Evolutionary conservation across 345 rosid genomes (phyloP).

Genomic region (Rubroshorea leprosula): DNA sequence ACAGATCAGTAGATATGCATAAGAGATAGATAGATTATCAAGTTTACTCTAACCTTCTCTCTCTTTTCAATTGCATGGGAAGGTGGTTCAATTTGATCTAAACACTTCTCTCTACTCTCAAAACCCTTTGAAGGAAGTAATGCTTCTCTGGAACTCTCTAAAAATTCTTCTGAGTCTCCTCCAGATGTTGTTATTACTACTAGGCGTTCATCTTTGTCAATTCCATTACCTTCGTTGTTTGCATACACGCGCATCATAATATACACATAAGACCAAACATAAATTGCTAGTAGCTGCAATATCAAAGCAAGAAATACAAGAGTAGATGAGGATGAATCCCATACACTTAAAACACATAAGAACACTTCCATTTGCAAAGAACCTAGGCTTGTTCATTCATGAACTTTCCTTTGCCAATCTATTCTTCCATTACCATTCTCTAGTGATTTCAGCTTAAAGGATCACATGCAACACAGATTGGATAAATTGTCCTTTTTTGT

Average conservation of each 20-base stretch:
- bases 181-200: not conserved
- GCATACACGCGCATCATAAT: constrained; percentile 22
- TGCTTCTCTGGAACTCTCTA: constrained; percentile 13
- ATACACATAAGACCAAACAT: constrained; percentile 39
- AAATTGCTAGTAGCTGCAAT: constrained; percentile 30
- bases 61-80: constrained; percentile 2
- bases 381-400: too few relatives aligned
- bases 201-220: not conserved
- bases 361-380: too few relatives aligned
- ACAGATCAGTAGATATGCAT: too few relatives aligned
- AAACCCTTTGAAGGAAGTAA: constrained; percentile 13
- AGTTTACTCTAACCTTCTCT: constrained; percentile 5
- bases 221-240: not conserved
- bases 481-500: too few relatives aligned
- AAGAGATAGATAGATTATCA: too few relatives aligned
- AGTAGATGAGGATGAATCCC: too few relatives aligned
- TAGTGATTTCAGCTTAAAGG: too few relatives aligned
- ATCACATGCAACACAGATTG: too few relatives aligned
- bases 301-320: not conserved
- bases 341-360: too few relatives aligned
- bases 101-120: not conserved
- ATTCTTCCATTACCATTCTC: too few relatives aligned
- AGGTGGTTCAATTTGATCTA: not conserved
- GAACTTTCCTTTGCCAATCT: too few relatives aligned
- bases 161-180: not conserved